phyloP scores from a whole-genome alignment of 108 stramenopile genomes.

The Skeletonema costatum region DNA sequence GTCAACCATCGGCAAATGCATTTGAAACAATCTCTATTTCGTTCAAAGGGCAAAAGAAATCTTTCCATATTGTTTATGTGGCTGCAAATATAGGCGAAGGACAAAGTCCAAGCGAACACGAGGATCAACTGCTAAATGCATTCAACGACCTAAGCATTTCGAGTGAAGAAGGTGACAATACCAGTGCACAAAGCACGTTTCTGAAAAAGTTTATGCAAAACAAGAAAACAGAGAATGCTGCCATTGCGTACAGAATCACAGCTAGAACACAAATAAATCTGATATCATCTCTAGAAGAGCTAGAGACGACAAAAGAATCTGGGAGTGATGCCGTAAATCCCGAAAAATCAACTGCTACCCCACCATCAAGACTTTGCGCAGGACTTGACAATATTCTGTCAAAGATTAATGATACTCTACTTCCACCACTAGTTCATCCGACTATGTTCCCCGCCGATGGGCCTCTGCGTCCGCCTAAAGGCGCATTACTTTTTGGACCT shows the following conservation, averaged over 20 bases:
- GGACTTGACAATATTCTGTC: slow-evolving; percentile 66
- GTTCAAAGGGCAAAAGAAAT: slow-evolving; percentile 33
- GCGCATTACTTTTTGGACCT: slow-evolving; percentile 76
- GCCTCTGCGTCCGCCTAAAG: slow-evolving; percentile 66
- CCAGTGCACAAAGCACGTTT: background rate
- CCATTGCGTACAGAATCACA: slow-evolving; percentile 36
- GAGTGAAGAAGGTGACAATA: background rate
- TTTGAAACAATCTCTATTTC: slow-evolving; percentile 35
- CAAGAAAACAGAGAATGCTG: background rate
- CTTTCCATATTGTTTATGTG: slow-evolving; percentile 26
- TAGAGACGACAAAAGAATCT: background rate
- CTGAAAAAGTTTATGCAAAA: background rate
- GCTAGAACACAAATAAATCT: slow-evolving; percentile 21
- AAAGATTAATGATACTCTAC: slow-evolving; percentile 50
- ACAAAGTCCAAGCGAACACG: background rate
- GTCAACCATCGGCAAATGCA: background rate
- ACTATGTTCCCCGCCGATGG: slow-evolving; percentile 56
- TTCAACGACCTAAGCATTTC: background rate
- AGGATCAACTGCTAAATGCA: background rate
- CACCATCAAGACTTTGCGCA: slow-evolving; percentile 44
- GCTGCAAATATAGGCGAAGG: background rate
- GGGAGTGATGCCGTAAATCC: background rate
- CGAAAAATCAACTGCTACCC: background rate
- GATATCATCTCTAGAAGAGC: slow-evolving; percentile 6
- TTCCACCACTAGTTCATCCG: slow-evolving; percentile 60